Conservation (phyloP, 139 green algal species). For the Coelastrella sp. region DNA sequence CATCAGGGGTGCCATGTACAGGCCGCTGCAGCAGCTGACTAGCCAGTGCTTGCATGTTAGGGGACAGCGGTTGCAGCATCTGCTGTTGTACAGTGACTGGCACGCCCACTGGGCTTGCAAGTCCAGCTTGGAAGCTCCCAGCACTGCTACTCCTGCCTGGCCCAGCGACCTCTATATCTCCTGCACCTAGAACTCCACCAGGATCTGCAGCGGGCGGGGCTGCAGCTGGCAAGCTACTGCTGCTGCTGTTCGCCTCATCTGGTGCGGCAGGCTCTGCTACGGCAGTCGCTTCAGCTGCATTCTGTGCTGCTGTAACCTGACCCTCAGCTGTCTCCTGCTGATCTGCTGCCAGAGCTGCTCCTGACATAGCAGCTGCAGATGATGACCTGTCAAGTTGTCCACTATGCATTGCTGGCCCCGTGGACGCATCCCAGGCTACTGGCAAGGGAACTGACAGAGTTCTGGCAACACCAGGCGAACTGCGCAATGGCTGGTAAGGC, state of each 20-base stretch:
- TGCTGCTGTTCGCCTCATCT: background rate
- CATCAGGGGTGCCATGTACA: background rate
- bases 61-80: background rate
- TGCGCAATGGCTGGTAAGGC: too few relatives aligned
- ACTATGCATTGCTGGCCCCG: too few relatives aligned
- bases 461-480: too few relatives aligned
- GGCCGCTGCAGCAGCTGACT: background rate
- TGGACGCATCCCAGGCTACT: too few relatives aligned
- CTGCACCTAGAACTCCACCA: background rate
- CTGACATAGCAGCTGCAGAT: too few relatives aligned
- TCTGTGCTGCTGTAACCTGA: background rate
- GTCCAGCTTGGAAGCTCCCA: background rate
- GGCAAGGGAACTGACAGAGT: too few relatives aligned
- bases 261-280: too few relatives aligned
- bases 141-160: background rate
- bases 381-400: too few relatives aligned
- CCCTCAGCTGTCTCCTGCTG: background rate
- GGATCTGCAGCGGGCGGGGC: background rate
- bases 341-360: background rate
- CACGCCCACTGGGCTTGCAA: background rate
- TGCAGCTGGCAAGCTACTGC: background rate
- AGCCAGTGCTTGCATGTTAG: background rate
- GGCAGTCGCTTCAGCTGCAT: background rate
- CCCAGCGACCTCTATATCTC: background rate
- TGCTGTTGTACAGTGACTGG: background rate